A percentile compares a stretch with the other conserved stretches of the same genome.
Evolutionary conservation across 164 flowering plant genomes (phyloP).

Genomic region (Kalanchoe fedtschenkoi): DNA sequence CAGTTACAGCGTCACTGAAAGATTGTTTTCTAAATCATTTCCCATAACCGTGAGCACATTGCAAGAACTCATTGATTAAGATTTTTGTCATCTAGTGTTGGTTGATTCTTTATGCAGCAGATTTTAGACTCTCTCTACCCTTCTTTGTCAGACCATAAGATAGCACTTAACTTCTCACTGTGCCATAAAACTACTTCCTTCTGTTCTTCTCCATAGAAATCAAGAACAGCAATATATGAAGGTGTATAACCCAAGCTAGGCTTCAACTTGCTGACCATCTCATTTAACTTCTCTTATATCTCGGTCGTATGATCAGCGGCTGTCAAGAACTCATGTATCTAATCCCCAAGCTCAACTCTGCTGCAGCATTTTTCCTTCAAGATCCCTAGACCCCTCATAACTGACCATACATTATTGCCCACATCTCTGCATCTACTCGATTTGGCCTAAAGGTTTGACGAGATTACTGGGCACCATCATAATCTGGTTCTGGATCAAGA

Average conservation of each 20-base stretch:
- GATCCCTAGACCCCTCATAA: slow-evolving; percentile 51
- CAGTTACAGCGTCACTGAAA: not conserved
- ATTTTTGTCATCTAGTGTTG: slow-evolving; percentile 19
- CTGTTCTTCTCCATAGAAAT: slow-evolving; percentile 67
- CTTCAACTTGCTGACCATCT: slow-evolving; percentile 38
- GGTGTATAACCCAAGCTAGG: slow-evolving; percentile 55
- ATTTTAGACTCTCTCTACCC: slow-evolving; percentile 28
- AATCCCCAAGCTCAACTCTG: slow-evolving; percentile 46
- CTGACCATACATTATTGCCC: slow-evolving; percentile 32
- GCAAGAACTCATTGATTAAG: not conserved
- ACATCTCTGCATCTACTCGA: slow-evolving; percentile 54
- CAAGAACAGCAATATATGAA: slow-evolving; percentile 31
- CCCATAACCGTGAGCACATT: not conserved
- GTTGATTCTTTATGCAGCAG: slow-evolving; percentile 57
- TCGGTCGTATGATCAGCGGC: slow-evolving; percentile 42
- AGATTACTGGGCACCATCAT: slow-evolving; percentile 68
- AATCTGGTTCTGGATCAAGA: slow-evolving; percentile 54
- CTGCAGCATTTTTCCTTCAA: slow-evolving; percentile 55
- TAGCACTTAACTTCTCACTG: slow-evolving; percentile 75
- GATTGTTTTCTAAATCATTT: not conserved
- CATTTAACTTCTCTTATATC: slow-evolving; percentile 43
- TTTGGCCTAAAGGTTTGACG: slow-evolving; percentile 69
- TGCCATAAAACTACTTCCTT: slow-evolving; percentile 52
- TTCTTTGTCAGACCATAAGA: slow-evolving; percentile 40
- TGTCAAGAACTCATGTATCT: slow-evolving; percentile 45